Percentiles rank a stretch among this genome's conserved stretches.
Evolutionary conservation across 1,284 basidiomycete genomes (phyloP).

Genomic region (Rhodotorula sp.): DNA sequence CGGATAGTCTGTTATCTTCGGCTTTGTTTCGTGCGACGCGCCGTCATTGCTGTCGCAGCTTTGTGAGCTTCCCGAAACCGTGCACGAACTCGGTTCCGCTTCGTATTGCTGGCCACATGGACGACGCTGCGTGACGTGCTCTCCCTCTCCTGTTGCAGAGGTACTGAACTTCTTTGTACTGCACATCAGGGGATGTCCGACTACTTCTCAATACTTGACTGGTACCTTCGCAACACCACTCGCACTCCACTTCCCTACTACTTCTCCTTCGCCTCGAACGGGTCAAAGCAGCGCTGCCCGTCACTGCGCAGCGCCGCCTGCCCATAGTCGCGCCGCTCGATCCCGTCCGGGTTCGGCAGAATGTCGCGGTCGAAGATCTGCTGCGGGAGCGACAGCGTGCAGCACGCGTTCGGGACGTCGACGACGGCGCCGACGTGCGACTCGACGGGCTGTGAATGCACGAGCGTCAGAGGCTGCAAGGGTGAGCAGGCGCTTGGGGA

Average conservation of each 20-base stretch:
- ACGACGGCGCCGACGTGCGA: slow-evolving; percentile 73
- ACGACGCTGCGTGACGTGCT: no score
- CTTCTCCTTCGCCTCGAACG: slow-evolving; percentile 17
- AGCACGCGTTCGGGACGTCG: slow-evolving; percentile 74
- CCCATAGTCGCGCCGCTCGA: slow-evolving; percentile 62
- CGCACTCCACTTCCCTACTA: not conserved
- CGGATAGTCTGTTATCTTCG: no score
- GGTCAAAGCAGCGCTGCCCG: slow-evolving; percentile 52
- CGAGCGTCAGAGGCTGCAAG: not conserved
- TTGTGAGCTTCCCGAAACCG: no score
- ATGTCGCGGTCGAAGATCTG: slow-evolving; percentile 75
- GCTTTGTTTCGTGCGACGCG: no score
- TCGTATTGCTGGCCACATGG: no score
- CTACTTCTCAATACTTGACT: no score
- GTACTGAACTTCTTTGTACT: no score
- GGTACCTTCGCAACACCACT: not conserved
- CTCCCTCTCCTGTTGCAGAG: no score
- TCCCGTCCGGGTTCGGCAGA: slow-evolving; percentile 61
- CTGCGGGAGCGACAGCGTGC: slow-evolving; percentile 68
- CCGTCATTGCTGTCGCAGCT: no score
- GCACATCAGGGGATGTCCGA: no score
- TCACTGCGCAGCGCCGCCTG: slow-evolving; percentile 69
- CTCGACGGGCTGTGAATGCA: slow-evolving; percentile 59
- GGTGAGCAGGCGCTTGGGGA: no score
- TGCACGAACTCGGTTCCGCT: no score